Conservation (phyloP, 2,329 filamentous ascomycete genomes). For the Venturia aucupariae region DNA sequence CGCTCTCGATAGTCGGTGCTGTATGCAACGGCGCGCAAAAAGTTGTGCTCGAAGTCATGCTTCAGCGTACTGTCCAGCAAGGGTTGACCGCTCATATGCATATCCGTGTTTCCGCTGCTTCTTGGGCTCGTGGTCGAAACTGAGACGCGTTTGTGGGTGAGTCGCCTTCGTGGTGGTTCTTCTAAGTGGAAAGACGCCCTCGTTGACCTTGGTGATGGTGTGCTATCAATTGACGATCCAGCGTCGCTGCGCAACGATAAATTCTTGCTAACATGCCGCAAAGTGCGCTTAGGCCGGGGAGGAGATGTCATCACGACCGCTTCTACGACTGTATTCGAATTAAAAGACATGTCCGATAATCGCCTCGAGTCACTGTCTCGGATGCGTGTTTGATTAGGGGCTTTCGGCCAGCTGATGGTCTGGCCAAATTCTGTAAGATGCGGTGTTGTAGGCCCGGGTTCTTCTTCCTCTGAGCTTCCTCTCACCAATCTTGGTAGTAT, state of each 20-base stretch:
- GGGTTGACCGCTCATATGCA: background rate
- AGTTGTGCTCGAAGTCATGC: slow-evolving; percentile 21
- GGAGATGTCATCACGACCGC: slow-evolving; percentile 45
- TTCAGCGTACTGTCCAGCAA: slow-evolving; percentile 17
- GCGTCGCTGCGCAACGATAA: slow-evolving; percentile 39
- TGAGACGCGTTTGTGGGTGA: background rate
- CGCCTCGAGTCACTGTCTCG: slow-evolving; percentile 28
- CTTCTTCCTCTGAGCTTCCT: slow-evolving; percentile 14
- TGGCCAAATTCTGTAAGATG: background rate
- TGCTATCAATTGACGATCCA: slow-evolving; percentile 28
- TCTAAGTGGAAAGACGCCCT: slow-evolving; percentile 40
- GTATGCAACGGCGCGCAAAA: background rate
- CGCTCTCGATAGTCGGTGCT: background rate
- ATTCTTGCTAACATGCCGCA: slow-evolving; percentile 47
- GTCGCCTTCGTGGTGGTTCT: slow-evolving; percentile 19
- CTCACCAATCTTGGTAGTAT: slow-evolving; percentile 7
- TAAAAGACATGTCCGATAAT: slow-evolving; percentile 39
- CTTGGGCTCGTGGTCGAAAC: background rate
- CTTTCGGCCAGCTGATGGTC: slow-evolving; percentile 18
- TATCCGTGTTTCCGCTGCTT: background rate
- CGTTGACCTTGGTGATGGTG: slow-evolving; percentile 34
- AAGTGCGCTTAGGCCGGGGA: slow-evolving; percentile 34
- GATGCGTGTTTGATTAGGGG: slow-evolving; percentile 16
- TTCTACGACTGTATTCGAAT: slow-evolving; percentile 45
- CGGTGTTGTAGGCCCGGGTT: slow-evolving; percentile 5